A percentile compares a stretch with the other conserved stretches of the same genome.
Evolutionary conservation across 169 alveolate species (phyloP).

Genomic region (Plasmodium malariae): DNA sequence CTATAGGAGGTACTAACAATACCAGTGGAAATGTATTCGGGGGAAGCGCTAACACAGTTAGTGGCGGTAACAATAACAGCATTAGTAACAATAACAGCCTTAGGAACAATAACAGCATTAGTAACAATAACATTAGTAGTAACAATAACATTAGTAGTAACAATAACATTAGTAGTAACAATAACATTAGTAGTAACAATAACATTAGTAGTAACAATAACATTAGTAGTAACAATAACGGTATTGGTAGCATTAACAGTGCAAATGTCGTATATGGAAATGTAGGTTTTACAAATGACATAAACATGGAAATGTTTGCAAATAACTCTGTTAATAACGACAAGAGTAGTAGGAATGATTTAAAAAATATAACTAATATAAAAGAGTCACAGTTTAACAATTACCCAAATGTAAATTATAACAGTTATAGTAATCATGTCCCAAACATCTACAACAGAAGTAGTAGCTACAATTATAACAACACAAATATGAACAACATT

Average conservation of each 20-base stretch:
- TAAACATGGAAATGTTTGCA: too few species aligned
- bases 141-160: background rate
- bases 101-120: background rate
- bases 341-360: background rate
- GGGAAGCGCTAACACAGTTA: too few species aligned
- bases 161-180: background rate
- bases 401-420: background rate
- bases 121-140: background rate
- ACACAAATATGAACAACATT: too few species aligned
- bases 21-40: too few species aligned
- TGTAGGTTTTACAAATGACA: too few species aligned
- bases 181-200: background rate
- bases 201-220: background rate
- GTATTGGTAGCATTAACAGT: too few species aligned
- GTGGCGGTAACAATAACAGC: background rate
- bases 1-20: background rate
- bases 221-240: too few species aligned
- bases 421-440: too few species aligned
- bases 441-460: too few species aligned
- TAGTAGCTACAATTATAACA: too few species aligned
- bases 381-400: background rate
- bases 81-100: background rate
- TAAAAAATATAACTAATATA: background rate
- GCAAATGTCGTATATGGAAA: too few species aligned
- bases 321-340: background rate